Conservation (phyloP, 352 stramenopile genomes). For the Globisporangium lucens region DNA sequence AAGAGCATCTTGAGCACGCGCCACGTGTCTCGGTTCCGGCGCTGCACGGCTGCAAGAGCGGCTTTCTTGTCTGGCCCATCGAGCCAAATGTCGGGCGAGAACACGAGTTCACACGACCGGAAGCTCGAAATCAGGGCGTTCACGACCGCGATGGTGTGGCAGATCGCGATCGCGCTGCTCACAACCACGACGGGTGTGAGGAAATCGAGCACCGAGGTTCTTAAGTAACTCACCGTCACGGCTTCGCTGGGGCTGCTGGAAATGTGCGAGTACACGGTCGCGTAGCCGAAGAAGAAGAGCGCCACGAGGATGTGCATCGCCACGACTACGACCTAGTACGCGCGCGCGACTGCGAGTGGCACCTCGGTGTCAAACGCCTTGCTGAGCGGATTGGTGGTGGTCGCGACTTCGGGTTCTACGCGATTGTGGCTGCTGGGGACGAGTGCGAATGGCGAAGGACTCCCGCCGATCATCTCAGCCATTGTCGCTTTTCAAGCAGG, state of each 20-base stretch:
- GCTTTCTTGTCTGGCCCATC: slow-evolving; percentile 13
- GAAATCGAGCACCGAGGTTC: slow-evolving; percentile 1
- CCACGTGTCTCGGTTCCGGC: slow-evolving; percentile 13
- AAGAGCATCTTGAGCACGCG: slow-evolving; percentile 11
- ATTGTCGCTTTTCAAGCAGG: not conserved
- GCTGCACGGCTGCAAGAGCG: slow-evolving; percentile 3
- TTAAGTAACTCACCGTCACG: not conserved
- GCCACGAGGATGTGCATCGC: not conserved
- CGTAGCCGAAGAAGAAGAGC: slow-evolving; percentile 17
- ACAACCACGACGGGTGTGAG: slow-evolving; percentile 8
- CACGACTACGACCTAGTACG: slow-evolving; percentile 11
- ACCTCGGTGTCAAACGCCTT: not conserved
- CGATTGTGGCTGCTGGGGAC: not conserved
- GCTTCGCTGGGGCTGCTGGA: not conserved
- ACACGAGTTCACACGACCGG: slow-evolving; percentile 15
- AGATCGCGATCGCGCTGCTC: slow-evolving; percentile 13
- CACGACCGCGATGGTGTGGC: slow-evolving; percentile 14
- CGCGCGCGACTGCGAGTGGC: slow-evolving; percentile 6
- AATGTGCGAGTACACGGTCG: slow-evolving; percentile 10
- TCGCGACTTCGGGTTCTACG: not conserved
- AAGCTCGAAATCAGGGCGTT: slow-evolving; percentile 17
- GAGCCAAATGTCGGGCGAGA: slow-evolving; percentile 19
- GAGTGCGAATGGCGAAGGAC: slow-evolving; percentile 9
- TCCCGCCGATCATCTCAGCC: not conserved
- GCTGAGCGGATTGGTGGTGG: not conserved